Conservation (phyloP, 2,329 filamentous ascomycete genomes). For the Aurifilum marmelostoma region DNA sequence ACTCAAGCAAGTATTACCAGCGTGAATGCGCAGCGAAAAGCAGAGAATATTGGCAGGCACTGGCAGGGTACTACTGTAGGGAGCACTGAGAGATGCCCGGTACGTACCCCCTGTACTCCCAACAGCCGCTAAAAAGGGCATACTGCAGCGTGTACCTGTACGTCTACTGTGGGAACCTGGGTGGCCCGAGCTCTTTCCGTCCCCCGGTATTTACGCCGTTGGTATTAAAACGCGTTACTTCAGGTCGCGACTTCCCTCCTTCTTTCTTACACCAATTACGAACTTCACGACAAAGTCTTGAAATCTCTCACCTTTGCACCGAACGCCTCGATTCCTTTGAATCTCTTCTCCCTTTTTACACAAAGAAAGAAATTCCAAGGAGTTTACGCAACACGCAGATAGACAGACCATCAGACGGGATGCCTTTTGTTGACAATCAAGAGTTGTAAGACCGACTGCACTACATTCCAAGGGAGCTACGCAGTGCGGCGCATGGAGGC, state of each 20-base stretch:
- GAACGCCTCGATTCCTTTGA: neutral
- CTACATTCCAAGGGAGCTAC: neutral
- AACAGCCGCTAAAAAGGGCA: no score
- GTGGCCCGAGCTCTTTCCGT: neutral
- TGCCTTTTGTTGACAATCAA: slow-evolving; percentile 25
- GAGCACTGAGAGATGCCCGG: neutral
- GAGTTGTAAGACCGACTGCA: slow-evolving; percentile 22
- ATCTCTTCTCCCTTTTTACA: neutral
- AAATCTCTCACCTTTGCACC: neutral
- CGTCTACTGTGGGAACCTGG: neutral
- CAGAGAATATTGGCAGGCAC: no score
- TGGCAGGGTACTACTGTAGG: no score
- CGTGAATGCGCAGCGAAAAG: neutral
- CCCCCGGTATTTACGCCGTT: neutral
- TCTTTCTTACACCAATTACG: neutral
- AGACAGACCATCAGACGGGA: slow-evolving; percentile 15
- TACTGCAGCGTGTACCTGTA: no score
- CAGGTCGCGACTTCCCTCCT: neutral
- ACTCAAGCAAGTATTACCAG: neutral
- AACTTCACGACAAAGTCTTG: slow-evolving; percentile 2
- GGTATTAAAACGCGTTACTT: neutral
- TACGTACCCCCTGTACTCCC: neutral
- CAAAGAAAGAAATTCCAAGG: neutral
- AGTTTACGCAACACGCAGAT: neutral
- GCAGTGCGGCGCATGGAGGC: neutral